Evolutionary conservation across 2,329 filamentous ascomycete genomes (phyloP), one percentile per base, ranked within the genome.

Genomic region (Hymenoscyphus linearis): DNA sequence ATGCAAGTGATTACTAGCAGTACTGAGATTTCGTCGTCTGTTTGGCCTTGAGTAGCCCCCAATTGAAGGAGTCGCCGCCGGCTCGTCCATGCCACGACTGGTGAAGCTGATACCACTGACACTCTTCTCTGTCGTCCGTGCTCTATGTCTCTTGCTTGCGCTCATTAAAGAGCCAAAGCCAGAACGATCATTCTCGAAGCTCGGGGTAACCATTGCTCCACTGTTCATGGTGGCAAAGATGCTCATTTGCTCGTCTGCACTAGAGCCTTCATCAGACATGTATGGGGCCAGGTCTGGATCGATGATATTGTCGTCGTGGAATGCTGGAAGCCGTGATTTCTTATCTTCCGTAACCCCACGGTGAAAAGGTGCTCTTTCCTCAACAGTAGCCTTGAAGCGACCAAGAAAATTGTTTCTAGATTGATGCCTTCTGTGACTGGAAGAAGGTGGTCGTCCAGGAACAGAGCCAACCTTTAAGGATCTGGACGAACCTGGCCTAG

Each of bases 281-380:
- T 96, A 99, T 36, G 91, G 90, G 4, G 93, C 93, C 59, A 99
- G 79, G 70, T 99, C 95, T 1, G 95, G 95, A 72, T 99, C 95
- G 68, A 99, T 98, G 68, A 99, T 96, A 71, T 95, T 98, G 77
- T 99, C 95, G 71, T 95, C 92, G 73, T 99, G 95, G 69, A 99
- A 98, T n/a, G 92, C 92, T 16, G 93, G 88, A 37, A 96, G 82
- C 50, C 86, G 85, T 7, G 85, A 78, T 65, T 86, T 88, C 65
- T 82, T 85, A 62, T 92, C 88, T 58, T 96, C 85, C 10, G 79
- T 85, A 12, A 86, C 81, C 62, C 88, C 89, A 59, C 92, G 81
- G 69, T 90, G 91, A 67, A 98, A 98, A 0, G 95, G 95, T 0
- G 91, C 93, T 61, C 90, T 84, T 64, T 97, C 91, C 62, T 96